Conservation (phyloP, 306 rosid genomes). For the Cucumis cinereus region DNA sequence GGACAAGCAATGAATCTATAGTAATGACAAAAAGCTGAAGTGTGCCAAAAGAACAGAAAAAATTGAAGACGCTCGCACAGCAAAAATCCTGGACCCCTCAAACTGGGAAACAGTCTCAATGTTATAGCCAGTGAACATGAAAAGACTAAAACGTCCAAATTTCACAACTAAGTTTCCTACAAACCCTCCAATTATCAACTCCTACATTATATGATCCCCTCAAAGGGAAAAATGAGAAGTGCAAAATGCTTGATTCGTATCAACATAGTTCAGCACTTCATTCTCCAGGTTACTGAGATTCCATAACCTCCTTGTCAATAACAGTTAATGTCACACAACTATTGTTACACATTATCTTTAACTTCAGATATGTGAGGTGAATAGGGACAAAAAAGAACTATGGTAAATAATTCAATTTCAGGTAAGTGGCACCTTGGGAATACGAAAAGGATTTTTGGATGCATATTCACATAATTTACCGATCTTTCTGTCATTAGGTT, state of each 20-base stretch:
- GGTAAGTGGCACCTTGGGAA: constrained; percentile 43
- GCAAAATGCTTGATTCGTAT: background rate
- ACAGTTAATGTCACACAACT: background rate
- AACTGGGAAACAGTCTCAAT: background rate
- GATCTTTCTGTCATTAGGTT: constrained; percentile 72
- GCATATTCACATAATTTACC: constrained; percentile 77
- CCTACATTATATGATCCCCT: background rate
- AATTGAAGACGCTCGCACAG: background rate
- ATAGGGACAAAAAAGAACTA: background rate
- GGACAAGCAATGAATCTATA: background rate
- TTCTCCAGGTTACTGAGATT: background rate
- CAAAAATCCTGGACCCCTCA: background rate
- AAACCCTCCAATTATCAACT: background rate
- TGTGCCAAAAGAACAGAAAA: background rate
- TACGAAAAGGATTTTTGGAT: constrained; percentile 67
- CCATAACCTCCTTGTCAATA: background rate
- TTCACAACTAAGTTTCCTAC: background rate
- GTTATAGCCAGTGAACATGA: background rate
- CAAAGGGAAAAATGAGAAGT: background rate
- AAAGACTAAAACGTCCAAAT: background rate
- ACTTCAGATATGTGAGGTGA: background rate
- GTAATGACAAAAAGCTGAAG: background rate
- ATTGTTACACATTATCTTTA: background rate
- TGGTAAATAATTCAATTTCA: background rate
- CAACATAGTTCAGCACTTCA: background rate